Evolutionary conservation across 2,329 filamentous ascomycete species (phyloP), one percentile per base, ranked within the genome.

Genomic region (Pseudogymnoascus sp.): DNA sequence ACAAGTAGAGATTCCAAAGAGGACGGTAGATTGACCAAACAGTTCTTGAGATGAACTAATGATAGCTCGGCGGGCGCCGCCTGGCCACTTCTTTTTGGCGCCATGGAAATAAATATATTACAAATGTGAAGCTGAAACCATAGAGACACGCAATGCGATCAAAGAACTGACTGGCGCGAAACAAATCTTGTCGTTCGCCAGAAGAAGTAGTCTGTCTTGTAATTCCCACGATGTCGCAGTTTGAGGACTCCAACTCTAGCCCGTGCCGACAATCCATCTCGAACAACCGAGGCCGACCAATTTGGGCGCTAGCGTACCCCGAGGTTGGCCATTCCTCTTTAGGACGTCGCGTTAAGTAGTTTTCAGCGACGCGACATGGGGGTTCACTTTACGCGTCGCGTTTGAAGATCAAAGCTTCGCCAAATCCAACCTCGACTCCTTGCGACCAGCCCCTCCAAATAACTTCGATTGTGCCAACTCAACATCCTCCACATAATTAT

Each of bases 21-120:
- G 4, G 90, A 78, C 59, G 95, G 95, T 60, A 99, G 84, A 77
- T 98, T 98, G 74, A 96, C 90, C 61, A 99, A 82, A 77, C 95
- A 99, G 75, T 89, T 98, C 80, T 96, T 96, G 65, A 98, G 83
- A 69, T 93, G 90, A 59, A 91, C 85, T 65, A 98, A 83, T 62
- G 89, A 89, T 68, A 98, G 83, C 78, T 96, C 93, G 64, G 91
- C 92, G 66, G 89, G 82, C 35, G 88, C 87, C 46, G 89, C 82
- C 70, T 82, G 83, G 73, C 79, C 78, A 72, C 82, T 66, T 41
- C 68, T 19, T 33, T 61, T 61, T 43, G 60, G 59, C 26, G 59
- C 59, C 59, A 60, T 60, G 50, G 50, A 35, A 56, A 33, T 56
- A 33, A 56, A 56, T 56, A 56, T 56, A 56, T 56, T 56, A 56